Conservation (phyloP, 306 rosid species). For the Corylus avellana region DNA sequence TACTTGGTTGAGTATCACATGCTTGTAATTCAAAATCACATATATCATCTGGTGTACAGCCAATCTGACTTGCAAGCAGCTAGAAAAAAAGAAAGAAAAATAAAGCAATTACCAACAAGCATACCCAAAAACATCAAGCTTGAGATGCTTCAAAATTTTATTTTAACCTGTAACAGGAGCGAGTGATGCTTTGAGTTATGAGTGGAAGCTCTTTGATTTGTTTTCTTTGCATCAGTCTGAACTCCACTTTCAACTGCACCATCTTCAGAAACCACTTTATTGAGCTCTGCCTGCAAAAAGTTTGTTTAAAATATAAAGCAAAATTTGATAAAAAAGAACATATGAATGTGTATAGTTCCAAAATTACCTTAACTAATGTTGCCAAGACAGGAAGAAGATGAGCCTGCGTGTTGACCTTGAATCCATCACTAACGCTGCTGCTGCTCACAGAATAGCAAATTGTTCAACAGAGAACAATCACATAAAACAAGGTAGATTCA, state of each 20-base stretch:
- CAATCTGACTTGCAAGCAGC: slow-evolving; percentile 73
- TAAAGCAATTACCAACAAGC: slow-evolving; percentile 18
- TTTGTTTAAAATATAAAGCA: slow-evolving; percentile 8
- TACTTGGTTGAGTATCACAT: slow-evolving; percentile 82
- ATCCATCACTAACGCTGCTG: slow-evolving; percentile 59
- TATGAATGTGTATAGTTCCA: not conserved
- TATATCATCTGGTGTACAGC: slow-evolving; percentile 64
- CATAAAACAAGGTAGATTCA: not conserved
- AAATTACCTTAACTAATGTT: slow-evolving; percentile 71
- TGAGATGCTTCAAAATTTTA: not conserved
- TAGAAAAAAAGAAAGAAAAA: slow-evolving; percentile 27
- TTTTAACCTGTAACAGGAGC: slow-evolving; percentile 73
- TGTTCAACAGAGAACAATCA: not conserved
- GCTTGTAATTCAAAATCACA: slow-evolving; percentile 90
- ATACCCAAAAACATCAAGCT: slow-evolving; percentile 14
- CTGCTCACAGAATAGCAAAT: slow-evolving; percentile 36
- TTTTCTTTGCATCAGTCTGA: slow-evolving; percentile 43
- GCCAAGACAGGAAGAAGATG: slow-evolving; percentile 93
- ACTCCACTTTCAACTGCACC: slow-evolving; percentile 37
- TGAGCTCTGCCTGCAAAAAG: slow-evolving; percentile 69
- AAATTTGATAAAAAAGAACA: not conserved
- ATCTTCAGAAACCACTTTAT: slow-evolving; percentile 58
- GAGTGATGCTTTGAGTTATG: slow-evolving; percentile 69
- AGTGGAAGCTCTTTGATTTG: slow-evolving; percentile 35
- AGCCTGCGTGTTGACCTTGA: slow-evolving; percentile 66